Percentiles rank a stretch among this genome's conserved stretches.
phyloP scores from a whole-genome alignment of 768 basidiomycete species.

The Suillus decipiens region DNA sequence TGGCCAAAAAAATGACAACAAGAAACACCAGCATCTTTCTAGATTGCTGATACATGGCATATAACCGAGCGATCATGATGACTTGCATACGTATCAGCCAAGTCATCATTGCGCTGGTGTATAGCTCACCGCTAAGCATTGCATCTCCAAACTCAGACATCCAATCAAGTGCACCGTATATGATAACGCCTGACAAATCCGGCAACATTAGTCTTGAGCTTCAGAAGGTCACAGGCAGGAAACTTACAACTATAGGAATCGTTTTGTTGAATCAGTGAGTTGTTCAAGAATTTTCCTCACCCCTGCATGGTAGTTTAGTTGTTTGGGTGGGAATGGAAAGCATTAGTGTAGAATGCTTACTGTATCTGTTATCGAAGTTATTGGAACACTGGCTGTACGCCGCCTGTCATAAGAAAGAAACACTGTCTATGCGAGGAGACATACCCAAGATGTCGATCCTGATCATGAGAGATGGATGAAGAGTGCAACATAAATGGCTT shows the following conservation, averaged over 20 bases:
- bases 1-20: background rate
- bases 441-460: background rate
- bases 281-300: too few species aligned
- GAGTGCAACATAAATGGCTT: background rate
- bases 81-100: background rate
- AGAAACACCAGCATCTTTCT: background rate
- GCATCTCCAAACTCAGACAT: background rate
- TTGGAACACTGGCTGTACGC: background rate
- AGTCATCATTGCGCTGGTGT: background rate
- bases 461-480: background rate
- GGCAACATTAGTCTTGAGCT: background rate
- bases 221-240: background rate
- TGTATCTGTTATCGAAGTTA: background rate
- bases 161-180: background rate
- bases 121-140: background rate
- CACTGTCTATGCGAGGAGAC: background rate
- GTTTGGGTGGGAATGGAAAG: too few species aligned
- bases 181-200: background rate
- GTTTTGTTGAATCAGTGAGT: too few species aligned
- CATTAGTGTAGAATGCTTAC: background rate
- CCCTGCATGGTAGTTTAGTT: too few species aligned
- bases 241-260: background rate
- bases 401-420: too few species aligned
- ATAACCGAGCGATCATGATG: background rate
- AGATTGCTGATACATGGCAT: background rate